Percentiles rank a stretch among this genome's conserved stretches.
Evolutionary conservation across 2,329 filamentous ascomycete genomes (phyloP).

Genomic region (Trichoderma endophyticum): DNA sequence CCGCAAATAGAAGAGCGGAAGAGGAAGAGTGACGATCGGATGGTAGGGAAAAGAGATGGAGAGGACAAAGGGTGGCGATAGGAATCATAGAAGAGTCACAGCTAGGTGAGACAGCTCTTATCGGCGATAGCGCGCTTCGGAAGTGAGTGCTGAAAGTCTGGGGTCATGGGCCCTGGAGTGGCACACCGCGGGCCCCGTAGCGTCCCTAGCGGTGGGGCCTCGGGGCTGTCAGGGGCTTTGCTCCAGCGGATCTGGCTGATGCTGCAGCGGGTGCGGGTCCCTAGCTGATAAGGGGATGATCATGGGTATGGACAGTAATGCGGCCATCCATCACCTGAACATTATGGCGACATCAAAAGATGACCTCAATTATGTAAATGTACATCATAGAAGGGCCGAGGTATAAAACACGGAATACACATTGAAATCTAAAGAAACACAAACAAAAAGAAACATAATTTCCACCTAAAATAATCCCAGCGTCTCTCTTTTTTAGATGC

Average conservation of each 20-base stretch:
- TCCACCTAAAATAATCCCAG: not conserved
- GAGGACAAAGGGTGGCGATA: not conserved
- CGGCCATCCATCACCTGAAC: not conserved
- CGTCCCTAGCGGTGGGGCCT: not conserved
- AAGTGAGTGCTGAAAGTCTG: not conserved
- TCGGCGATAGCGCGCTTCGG: constrained; percentile 3
- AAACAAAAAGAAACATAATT: not conserved
- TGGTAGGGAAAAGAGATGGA: not conserved
- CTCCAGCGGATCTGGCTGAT: not conserved
- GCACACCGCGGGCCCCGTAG: not conserved
- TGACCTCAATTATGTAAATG: not conserved
- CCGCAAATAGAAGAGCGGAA: not conserved
- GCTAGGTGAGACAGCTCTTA: constrained; percentile 9
- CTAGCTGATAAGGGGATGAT: not conserved
- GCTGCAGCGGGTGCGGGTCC: not conserved
- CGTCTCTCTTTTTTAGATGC: not conserved
- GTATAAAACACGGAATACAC: not conserved
- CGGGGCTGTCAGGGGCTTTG: not conserved
- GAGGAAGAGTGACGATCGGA: not conserved
- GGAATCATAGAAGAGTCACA: not conserved
- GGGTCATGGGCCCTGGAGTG: not conserved
- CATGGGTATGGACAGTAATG: not conserved
- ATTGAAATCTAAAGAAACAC: not conserved
- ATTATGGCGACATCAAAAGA: not conserved
- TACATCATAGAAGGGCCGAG: not conserved